Conservation (phyloP, 495 filamentous ascomycete genomes). For the Daldinia grandis region DNA sequence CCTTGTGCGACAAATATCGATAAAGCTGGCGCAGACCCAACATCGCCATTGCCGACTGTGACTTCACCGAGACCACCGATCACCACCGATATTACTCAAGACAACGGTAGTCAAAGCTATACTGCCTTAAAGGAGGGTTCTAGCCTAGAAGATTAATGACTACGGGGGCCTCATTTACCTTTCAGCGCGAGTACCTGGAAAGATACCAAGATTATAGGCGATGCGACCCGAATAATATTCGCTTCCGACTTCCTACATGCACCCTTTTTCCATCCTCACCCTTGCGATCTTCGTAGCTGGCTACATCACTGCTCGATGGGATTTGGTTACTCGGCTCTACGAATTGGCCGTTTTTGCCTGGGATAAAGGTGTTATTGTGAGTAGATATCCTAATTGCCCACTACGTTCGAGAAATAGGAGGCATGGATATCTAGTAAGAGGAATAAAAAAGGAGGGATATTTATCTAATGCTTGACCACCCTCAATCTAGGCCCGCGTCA, state of each 20-base stretch:
- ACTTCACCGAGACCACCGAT: background rate
- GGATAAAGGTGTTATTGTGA: slow-evolving; percentile 97
- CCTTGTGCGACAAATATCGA: slow-evolving; percentile 19
- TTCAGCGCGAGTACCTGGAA: background rate
- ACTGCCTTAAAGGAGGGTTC: background rate
- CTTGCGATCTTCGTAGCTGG: slow-evolving; percentile 98
- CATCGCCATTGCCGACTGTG: background rate
- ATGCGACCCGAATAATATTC: slow-evolving; percentile 42
- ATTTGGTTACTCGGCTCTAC: slow-evolving; percentile 93
- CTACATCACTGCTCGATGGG: slow-evolving; percentile 98
- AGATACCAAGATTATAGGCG: slow-evolving; percentile 12
- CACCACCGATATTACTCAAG: background rate
- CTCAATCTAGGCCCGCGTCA: slow-evolving; percentile 51
- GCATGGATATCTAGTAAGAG: background rate
- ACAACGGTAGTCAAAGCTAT: background rate
- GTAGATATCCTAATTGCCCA: slow-evolving; percentile 44
- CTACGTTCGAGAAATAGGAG: slow-evolving; percentile 3
- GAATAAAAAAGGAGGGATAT: background rate
- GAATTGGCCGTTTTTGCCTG: slow-evolving; percentile 96
- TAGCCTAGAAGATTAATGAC: background rate
- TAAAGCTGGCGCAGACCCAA: background rate
- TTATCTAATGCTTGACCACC: slow-evolving; percentile 15
- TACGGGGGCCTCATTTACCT: too few species aligned
- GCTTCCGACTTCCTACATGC: slow-evolving; percentile 65
- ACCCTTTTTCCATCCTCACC: slow-evolving; percentile 93